Evolutionary conservation across 306 rosid species (phyloP).

Genomic region (Pterocarpus santalinus): DNA sequence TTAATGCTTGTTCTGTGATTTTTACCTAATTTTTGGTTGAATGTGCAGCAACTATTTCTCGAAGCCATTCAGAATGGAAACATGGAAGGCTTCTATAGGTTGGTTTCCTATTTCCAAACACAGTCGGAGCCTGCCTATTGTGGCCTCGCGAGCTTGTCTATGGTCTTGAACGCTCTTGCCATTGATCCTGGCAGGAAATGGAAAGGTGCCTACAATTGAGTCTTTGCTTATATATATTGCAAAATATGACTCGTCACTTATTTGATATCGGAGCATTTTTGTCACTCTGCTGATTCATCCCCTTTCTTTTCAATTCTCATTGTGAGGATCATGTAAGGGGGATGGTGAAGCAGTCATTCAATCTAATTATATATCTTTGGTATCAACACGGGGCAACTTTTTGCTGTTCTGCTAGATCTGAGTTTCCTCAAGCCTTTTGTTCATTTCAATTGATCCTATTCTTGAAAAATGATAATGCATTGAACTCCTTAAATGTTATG

Average conservation of each 20-base stretch:
- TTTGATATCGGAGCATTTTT: no score
- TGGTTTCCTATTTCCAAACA: conserved; percentile 87
- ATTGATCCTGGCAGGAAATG: conserved; percentile 97
- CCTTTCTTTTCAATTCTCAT: no score
- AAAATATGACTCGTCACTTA: no score
- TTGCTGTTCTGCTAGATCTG: not conserved
- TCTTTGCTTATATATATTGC: no score
- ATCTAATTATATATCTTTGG: no score
- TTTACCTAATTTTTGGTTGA: conserved; percentile 22
- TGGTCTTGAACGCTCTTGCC: conserved; percentile 94
- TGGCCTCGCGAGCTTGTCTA: conserved; percentile 90
- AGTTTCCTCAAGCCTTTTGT: no score
- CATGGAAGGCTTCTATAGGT: conserved; percentile 86
- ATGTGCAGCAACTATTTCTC: conserved; percentile 71
- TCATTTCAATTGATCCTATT: not conserved
- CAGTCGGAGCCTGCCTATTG: conserved; percentile 95
- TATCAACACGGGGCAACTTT: no score
- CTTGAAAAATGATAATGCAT: not conserved
- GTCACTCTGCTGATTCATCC: no score
- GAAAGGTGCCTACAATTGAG: conserved; percentile 69
- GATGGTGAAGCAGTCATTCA: no score
- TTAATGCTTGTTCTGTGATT: not conserved
- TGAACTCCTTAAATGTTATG: not conserved
- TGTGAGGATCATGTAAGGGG: no score
- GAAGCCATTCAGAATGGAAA: conserved; percentile 84